Percentiles rank a stretch among this genome's conserved stretches.
phyloP scores from a whole-genome alignment of 1,284 basidiomycete species.

The Schizophyllum amplum region DNA sequence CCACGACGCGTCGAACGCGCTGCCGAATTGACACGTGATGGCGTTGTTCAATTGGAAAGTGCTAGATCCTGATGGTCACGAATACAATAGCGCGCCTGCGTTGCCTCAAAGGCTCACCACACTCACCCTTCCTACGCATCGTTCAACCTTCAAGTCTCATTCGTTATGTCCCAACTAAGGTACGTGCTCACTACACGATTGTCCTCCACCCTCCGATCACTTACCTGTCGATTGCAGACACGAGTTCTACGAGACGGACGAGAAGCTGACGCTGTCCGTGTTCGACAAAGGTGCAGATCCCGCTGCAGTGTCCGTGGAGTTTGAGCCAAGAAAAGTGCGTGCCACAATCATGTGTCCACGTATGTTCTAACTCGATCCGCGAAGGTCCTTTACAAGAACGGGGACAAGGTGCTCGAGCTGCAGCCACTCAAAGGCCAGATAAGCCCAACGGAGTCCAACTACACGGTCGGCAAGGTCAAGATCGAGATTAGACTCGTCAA shows the following conservation, averaged over 20 bases:
- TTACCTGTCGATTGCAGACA: conserved; percentile 41
- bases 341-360: conserved; percentile 2
- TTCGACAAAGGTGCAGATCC: conserved; percentile 76
- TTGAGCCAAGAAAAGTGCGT: conserved; percentile 58
- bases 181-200: no score
- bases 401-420: conserved; percentile 54
- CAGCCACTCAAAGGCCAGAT: conserved; percentile 81
- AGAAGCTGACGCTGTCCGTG: conserved; percentile 64
- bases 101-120: no score
- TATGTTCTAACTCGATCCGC: conserved; percentile 1
- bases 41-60: no score
- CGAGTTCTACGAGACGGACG: conserved; percentile 85
- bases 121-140: no score
- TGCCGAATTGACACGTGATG: conserved; percentile 3
- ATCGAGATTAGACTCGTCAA: conserved; percentile 71
- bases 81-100: no score
- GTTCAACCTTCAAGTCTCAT: no score
- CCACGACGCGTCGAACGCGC: conserved; percentile 3
- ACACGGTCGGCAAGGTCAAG: conserved; percentile 76
- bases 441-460: conserved; percentile 52
- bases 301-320: conserved; percentile 49
- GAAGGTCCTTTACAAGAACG: conserved; percentile 55
- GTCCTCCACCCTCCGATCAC: no score
- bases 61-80: no score
- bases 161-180: no score